Percentiles rank a stretch among this genome's conserved stretches.
Conservation (phyloP, 1,284 basidiomycete genomes). For the Fomitopsis pinicola region DNA sequence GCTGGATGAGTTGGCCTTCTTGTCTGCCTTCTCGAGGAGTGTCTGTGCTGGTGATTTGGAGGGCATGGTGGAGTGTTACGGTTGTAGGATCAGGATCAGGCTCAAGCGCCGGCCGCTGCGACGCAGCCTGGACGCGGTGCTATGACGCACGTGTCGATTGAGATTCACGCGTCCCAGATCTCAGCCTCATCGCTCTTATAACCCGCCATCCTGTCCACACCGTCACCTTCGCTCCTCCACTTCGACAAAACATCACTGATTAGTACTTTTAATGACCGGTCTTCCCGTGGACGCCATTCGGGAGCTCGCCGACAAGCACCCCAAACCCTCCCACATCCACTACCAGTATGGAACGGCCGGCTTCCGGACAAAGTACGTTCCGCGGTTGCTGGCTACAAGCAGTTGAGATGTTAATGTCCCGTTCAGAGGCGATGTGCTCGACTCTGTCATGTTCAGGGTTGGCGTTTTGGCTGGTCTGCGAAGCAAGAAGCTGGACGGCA, state of each 20-base stretch:
- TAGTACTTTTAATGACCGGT: slow-evolving; percentile 32
- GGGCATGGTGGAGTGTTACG: slow-evolving; percentile 23
- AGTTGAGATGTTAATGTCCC: background rate
- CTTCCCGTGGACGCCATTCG: slow-evolving; percentile 43
- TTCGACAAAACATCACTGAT: background rate
- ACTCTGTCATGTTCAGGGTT: slow-evolving; percentile 91
- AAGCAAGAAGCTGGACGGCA: slow-evolving; percentile 87
- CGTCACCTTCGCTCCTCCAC: background rate
- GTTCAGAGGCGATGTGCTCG: slow-evolving; percentile 73
- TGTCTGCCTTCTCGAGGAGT: slow-evolving; percentile 85
- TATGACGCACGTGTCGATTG: background rate
- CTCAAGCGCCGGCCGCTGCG: background rate
- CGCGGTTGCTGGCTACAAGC: background rate
- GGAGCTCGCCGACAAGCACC: slow-evolving; percentile 51
- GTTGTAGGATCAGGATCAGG: background rate
- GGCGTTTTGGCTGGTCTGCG: slow-evolving; percentile 89
- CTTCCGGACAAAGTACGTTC: slow-evolving; percentile 84
- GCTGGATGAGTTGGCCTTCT: slow-evolving; percentile 80
- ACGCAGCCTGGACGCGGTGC: background rate
- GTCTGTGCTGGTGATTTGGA: slow-evolving; percentile 62
- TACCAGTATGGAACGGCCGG: slow-evolving; percentile 96
- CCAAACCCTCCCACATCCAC: slow-evolving; percentile 54
- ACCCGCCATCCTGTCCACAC: background rate
- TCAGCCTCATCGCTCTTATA: background rate
- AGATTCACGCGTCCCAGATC: background rate